Percentiles rank a stretch among this genome's conserved stretches.
Evolutionary conservation across 75 land plant genomes (phyloP).

Genomic region (Cryptomeria japonica): DNA sequence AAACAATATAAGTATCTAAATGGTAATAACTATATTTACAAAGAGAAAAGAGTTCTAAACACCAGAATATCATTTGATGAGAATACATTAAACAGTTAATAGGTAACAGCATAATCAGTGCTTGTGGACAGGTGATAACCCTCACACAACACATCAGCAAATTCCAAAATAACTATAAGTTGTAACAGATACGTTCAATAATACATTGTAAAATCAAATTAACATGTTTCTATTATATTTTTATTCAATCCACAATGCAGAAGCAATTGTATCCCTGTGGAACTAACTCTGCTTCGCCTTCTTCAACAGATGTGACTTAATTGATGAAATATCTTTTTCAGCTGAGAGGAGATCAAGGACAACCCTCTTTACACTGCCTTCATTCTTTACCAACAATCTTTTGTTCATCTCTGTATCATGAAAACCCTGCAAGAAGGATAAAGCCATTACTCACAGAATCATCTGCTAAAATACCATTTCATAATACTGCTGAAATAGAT

Average conservation of each 20-base stretch:
- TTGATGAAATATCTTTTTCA: conserved; percentile 47
- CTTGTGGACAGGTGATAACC: not conserved
- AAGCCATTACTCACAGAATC: not conserved
- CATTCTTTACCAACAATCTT: conserved; percentile 71
- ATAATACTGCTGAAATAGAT: not conserved
- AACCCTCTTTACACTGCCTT: conserved; percentile 82
- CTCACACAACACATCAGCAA: not conserved
- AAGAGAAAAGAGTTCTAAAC: not conserved
- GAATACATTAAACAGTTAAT: not conserved
- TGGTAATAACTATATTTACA: not conserved
- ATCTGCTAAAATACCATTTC: not conserved
- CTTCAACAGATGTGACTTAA: not conserved
- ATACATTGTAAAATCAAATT: not conserved
- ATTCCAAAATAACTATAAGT: not conserved
- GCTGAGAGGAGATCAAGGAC: conserved; percentile 90
- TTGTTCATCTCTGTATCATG: conserved; percentile 66
- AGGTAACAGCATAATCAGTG: not conserved
- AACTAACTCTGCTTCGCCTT: conserved; percentile 14
- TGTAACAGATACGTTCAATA: not conserved
- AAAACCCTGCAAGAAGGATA: conserved; percentile 68
- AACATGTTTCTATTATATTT: not conserved
- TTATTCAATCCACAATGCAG: not conserved
- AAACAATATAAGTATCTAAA: not conserved
- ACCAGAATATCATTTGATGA: not conserved
- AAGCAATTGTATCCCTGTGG: not conserved